Evolutionary conservation across 1,284 basidiomycete genomes (phyloP).

Genomic region (Cryptococcus sp.): DNA sequence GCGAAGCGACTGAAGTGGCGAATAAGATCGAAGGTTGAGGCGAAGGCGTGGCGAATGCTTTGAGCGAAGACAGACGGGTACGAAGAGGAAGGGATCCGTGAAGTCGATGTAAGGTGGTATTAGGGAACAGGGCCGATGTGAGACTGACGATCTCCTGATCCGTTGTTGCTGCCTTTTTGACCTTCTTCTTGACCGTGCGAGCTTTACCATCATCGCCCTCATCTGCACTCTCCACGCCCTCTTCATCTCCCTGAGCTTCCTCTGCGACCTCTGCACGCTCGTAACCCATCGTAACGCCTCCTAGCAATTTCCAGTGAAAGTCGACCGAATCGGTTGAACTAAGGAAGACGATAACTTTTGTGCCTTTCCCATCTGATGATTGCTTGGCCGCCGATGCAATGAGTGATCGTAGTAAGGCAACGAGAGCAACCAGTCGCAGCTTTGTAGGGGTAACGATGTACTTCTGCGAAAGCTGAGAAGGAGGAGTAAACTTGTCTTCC

Average conservation of each 20-base stretch:
- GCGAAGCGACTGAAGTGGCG: constrained; percentile 95
- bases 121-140: constrained; percentile 75
- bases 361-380: constrained; percentile 40
- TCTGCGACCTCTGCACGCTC: constrained; percentile 41
- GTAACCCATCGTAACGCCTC: constrained; percentile 70
- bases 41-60: constrained; percentile 66
- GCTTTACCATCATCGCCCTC: constrained; percentile 36
- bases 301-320: constrained; percentile 90
- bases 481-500: constrained; percentile 79
- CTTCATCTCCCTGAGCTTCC: constrained; percentile 34
- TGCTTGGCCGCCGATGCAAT: constrained; percentile 57
- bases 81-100: constrained; percentile 88
- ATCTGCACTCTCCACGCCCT: constrained; percentile 35
- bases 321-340: constrained; percentile 98
- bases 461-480: constrained; percentile 91
- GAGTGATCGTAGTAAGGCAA: constrained; percentile 78
- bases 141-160: constrained; percentile 59
- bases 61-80: constrained; percentile 78
- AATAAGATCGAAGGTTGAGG: constrained; percentile 68
- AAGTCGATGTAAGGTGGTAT: constrained; percentile 81
- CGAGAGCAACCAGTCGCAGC: constrained; percentile 83
- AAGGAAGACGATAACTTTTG: constrained; percentile 85
- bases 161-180: constrained; percentile 29
- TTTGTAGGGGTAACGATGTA: constrained; percentile 92
- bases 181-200: constrained; percentile 19